These are phyloP conservation scores for Flaveria sonorensis DNA, from an alignment of 129 eudicot genomes.

Conservation along the genomic window DNA sequence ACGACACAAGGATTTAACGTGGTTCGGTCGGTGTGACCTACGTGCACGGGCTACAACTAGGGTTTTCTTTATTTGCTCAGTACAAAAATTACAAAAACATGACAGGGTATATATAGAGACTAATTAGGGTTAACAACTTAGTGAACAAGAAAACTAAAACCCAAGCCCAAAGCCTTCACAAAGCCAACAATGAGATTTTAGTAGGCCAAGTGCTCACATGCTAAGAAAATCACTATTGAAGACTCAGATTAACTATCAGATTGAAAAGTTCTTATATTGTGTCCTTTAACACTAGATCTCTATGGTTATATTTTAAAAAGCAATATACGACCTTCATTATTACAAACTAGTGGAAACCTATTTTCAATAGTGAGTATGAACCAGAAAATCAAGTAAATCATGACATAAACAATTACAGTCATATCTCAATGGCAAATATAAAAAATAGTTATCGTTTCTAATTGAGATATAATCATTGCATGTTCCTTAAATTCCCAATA, in stretches of 20 bases:
- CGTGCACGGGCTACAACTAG: too few species aligned
- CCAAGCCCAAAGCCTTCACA: too few species aligned
- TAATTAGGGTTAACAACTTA: too few species aligned
- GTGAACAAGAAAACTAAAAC: too few species aligned
- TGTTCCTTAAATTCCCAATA: conserved; percentile 15
- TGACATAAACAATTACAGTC: conserved; percentile 15
- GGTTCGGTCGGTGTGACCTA: too few species aligned
- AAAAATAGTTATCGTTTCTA: background rate
- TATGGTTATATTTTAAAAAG: background rate
- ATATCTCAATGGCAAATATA: background rate
- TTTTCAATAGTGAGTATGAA: conserved; percentile 7
- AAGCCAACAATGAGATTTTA: background rate
- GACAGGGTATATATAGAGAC: too few species aligned
- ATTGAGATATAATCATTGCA: background rate
- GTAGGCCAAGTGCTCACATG: background rate
- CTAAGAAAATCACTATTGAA: background rate
- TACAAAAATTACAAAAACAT: too few species aligned
- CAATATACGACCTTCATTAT: background rate
- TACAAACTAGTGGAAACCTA: background rate
- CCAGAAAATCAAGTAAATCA: conserved; percentile 19
- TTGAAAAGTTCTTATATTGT: background rate
- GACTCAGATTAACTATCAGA: background rate
- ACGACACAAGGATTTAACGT: too few species aligned
- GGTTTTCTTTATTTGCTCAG: too few species aligned
- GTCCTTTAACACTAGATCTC: conserved; percentile 2